These are phyloP conservation scores for Begonia peltatifolia DNA, from an alignment of 306 rosid genomes.

Conservation along the genomic window DNA sequence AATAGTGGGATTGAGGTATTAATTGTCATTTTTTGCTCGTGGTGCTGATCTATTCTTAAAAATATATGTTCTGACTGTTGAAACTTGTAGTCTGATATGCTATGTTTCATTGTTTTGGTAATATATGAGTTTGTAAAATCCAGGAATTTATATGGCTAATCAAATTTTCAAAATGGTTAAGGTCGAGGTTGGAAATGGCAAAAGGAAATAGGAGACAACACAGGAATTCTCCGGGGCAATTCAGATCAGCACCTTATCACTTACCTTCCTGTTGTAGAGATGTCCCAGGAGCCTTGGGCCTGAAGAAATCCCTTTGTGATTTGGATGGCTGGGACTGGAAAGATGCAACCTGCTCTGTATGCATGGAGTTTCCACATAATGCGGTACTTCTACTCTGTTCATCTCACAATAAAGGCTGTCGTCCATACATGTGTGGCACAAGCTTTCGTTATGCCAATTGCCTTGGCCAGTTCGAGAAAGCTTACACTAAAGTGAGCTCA, in stretches of 20 bases:
- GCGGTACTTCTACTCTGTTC: conserved; percentile 95
- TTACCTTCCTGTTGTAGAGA: conserved; percentile 37
- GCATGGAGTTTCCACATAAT: conserved; percentile 97
- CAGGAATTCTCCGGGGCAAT: conserved; percentile 48
- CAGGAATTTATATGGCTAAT: neutral
- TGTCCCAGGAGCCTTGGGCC: conserved; percentile 37
- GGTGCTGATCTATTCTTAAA: neutral
- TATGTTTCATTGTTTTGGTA: no score
- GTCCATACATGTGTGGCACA: conserved; percentile 88
- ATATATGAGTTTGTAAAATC: neutral
- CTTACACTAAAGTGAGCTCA: conserved; percentile 38
- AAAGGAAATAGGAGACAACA: conserved; percentile 78
- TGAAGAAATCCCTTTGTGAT: conserved; percentile 51
- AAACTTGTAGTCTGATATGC: no score
- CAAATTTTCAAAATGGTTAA: conserved; percentile 16
- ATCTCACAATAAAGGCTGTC: conserved; percentile 74
- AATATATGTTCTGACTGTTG: neutral
- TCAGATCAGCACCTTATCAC: conserved; percentile 56
- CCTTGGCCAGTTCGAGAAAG: conserved; percentile 89
- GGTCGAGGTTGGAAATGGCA: conserved; percentile 53
- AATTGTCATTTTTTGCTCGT: neutral
- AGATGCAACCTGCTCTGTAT: conserved; percentile 87
- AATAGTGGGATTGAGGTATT: neutral
- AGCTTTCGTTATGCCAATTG: conserved; percentile 70
- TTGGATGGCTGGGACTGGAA: conserved; percentile 63